A percentile compares a stretch with the other conserved stretches of the same genome.
These are phyloP conservation scores for Diddensiella caesifluorescens DNA, from an alignment of 805 yeast species.

Conservation along the genomic window DNA sequence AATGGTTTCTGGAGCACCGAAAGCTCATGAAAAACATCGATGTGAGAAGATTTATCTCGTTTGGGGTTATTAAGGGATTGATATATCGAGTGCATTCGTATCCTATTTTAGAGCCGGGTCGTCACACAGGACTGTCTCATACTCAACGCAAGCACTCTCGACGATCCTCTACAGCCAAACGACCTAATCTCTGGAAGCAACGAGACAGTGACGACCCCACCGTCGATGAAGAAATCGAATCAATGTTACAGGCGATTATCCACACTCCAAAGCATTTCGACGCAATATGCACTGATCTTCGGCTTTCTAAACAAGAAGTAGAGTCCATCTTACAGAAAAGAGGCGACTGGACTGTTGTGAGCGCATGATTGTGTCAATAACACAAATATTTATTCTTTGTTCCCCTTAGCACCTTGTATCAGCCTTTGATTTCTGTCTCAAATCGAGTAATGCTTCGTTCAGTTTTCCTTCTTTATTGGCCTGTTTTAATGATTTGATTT, in stretches of 20 bases:
- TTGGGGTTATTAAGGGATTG: slow-evolving; percentile 77
- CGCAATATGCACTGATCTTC: slow-evolving; percentile 61
- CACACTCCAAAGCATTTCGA: slow-evolving; percentile 29
- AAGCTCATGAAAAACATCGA: slow-evolving; percentile 61
- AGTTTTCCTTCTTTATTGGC: slow-evolving; percentile 32
- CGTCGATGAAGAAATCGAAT: slow-evolving; percentile 17
- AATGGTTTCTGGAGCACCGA: slow-evolving; percentile 73
- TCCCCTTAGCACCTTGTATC: slow-evolving; percentile 26
- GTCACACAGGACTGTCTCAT: slow-evolving; percentile 7
- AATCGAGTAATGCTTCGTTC: slow-evolving; percentile 36
- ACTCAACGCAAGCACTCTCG: slow-evolving; percentile 3
- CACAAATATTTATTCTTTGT: neutral
- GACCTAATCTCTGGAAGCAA: slow-evolving; percentile 1
- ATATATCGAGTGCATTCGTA: slow-evolving; percentile 75
- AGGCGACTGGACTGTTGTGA: slow-evolving; percentile 48
- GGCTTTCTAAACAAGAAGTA: slow-evolving; percentile 49
- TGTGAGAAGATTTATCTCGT: slow-evolving; percentile 74
- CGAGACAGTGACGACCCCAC: slow-evolving; percentile 1
- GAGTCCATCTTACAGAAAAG: slow-evolving; percentile 43
- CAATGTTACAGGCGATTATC: slow-evolving; percentile 17
- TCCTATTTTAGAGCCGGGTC: slow-evolving; percentile 46
- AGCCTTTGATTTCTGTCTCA: slow-evolving; percentile 27
- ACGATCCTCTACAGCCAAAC: neutral
- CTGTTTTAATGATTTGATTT: slow-evolving; percentile 20
- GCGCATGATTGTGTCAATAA: slow-evolving; percentile 8